Percentiles rank a stretch among this genome's conserved stretches.
phyloP scores from a whole-genome alignment of 805 yeast genomes.

The Hanseniaspora clermontiae region DNA sequence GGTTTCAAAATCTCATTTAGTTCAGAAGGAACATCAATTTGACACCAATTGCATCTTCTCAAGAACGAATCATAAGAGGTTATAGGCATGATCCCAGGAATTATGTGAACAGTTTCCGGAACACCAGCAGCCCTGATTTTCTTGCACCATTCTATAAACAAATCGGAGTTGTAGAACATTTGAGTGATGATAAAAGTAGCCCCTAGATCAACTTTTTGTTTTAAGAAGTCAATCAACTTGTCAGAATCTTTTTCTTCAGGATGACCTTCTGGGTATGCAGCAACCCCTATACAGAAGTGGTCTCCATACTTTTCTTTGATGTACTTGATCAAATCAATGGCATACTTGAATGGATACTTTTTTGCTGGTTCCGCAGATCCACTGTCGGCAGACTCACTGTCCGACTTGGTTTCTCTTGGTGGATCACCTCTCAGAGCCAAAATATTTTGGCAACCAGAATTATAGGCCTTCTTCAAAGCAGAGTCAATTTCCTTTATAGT shows the following conservation, averaged over 20 bases:
- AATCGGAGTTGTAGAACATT: constrained; percentile 89
- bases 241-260: constrained; percentile 53
- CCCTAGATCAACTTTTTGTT: constrained; percentile 86
- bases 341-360: constrained; percentile 60
- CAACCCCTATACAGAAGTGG: constrained; percentile 89
- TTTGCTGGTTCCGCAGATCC: constrained; percentile 23
- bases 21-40: constrained; percentile 62
- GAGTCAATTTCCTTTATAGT: constrained; percentile 63
- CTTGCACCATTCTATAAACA: constrained; percentile 71
- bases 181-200: constrained; percentile 91
- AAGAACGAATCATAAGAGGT: constrained; percentile 86
- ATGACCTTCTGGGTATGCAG: constrained; percentile 96
- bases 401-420: constrained; percentile 50
- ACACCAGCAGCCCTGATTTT: constrained; percentile 60
- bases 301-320: constrained; percentile 69
- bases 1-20: constrained; percentile 63
- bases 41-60: constrained; percentile 92
- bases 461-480: constrained; percentile 73
- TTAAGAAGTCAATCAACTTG: constrained; percentile 47
- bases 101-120: constrained; percentile 53
- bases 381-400: constrained; percentile 13
- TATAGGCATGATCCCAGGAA: constrained; percentile 98
- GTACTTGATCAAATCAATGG: constrained; percentile 71
- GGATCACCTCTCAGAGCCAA: constrained; percentile 94
- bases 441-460: constrained; percentile 89